Percentiles rank a stretch among this genome's conserved stretches.
Evolutionary conservation across 1,139 yeast genomes (phyloP).

Genomic region (Ogataea hybrid): DNA sequence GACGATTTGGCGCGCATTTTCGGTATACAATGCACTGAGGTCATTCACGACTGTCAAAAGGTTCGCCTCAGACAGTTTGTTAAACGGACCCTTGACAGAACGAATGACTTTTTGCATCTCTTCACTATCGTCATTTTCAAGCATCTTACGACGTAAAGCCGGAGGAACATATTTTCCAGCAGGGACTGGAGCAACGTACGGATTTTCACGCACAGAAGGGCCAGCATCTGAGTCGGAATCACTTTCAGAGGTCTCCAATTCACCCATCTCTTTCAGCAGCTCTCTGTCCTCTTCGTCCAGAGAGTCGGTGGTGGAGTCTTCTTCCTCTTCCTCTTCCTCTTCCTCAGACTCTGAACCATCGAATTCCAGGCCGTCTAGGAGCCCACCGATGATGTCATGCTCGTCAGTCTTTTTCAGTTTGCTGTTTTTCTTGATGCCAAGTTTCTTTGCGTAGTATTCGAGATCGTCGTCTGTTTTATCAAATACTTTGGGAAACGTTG

Average conservation of each 20-base stretch:
- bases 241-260: constrained; percentile 34
- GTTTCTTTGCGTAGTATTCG: constrained; percentile 76
- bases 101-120: constrained; percentile 51
- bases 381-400: constrained; percentile 33
- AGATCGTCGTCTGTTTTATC: constrained; percentile 38
- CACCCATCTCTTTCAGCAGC: constrained; percentile 36
- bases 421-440: constrained; percentile 44
- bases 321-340: background rate
- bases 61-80: constrained; percentile 85
- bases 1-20: constrained; percentile 73
- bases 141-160: constrained; percentile 60
- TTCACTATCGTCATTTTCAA: constrained; percentile 42
- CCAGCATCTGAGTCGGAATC: constrained; percentile 28
- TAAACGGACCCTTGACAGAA: constrained; percentile 74
- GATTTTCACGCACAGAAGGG: constrained; percentile 60
- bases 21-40: constrained; percentile 57
- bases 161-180: constrained; percentile 75
- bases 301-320: constrained; percentile 3
- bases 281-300: constrained; percentile 46
- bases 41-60: constrained; percentile 67
- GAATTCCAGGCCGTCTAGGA: constrained; percentile 64
- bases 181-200: constrained; percentile 74
- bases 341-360: constrained; percentile 22
- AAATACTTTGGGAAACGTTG: background rate
- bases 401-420: constrained; percentile 25